phyloP scores from a whole-genome alignment of 352 stramenopile genomes.

The Globisporangium cylindrosporum region DNA sequence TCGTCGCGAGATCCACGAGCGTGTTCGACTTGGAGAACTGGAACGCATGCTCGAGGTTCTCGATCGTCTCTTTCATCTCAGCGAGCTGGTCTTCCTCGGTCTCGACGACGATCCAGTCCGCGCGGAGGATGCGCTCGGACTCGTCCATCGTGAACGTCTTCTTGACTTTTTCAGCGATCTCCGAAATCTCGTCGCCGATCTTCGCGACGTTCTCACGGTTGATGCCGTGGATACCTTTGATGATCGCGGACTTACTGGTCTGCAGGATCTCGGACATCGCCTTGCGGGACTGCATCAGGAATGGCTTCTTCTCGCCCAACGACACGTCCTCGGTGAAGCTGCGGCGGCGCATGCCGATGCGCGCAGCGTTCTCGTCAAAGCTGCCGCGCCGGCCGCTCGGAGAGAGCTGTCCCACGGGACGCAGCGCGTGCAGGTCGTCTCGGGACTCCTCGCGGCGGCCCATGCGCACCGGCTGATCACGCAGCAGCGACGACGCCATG shows the following conservation, averaged over 20 bases:
- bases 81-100: slow-evolving; percentile 72
- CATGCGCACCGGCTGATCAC: background rate
- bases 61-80: slow-evolving; percentile 57
- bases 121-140: slow-evolving; percentile 61
- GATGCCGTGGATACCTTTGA: slow-evolving; percentile 57
- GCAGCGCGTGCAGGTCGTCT: slow-evolving; percentile 44
- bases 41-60: slow-evolving; percentile 75
- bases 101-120: slow-evolving; percentile 79
- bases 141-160: slow-evolving; percentile 66
- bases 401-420: slow-evolving; percentile 47
- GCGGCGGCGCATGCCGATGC: slow-evolving; percentile 27
- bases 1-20: slow-evolving; percentile 70
- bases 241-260: slow-evolving; percentile 48
- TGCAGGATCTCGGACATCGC: slow-evolving; percentile 44
- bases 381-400: slow-evolving; percentile 23
- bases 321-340: slow-evolving; percentile 83
- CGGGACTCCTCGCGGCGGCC: slow-evolving; percentile 32
- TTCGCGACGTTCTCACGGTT: slow-evolving; percentile 53
- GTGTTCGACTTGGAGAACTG: slow-evolving; percentile 75
- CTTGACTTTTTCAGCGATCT: slow-evolving; percentile 66
- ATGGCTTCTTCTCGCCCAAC: slow-evolving; percentile 34
- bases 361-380: slow-evolving; percentile 15
- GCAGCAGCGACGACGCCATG: slow-evolving; percentile 8
- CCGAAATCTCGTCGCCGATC: slow-evolving; percentile 36
- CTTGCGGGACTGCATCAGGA: slow-evolving; percentile 29